Evolutionary conservation across 768 basidiomycete species (phyloP), one percentile per base, ranked within the genome.

Genomic region (Terana coerulea): DNA sequence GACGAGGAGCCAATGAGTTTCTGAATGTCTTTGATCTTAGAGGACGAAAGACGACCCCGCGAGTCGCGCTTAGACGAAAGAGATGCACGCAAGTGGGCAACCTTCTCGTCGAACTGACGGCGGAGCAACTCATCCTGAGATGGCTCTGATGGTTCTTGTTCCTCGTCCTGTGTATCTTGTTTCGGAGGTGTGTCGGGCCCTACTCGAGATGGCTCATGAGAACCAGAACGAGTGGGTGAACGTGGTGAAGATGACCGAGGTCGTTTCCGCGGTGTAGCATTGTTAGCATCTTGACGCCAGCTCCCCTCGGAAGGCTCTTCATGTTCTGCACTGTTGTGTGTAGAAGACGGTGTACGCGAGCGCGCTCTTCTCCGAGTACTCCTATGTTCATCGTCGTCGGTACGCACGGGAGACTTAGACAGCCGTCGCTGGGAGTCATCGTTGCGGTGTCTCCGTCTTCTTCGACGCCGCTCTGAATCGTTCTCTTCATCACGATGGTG

Each of bases 1-100:
- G 64, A 60, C 8, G 64, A 60, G 11, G 59, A 54, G 10, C 61
- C 55, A 11, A 51, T 54, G n/a, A 52, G 37, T 43, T 56, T 53
- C 3, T 48, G 30, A 4, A 36, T 22, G 12, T 39, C 43, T 2
- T 47, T 30, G 17, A 24, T 49, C 31, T 29, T 51, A 19, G 53
- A 41, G 44, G 42, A 53, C 19, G 52, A 40, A 12, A 17, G 22
- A n/a, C 31, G 46, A 14, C 46, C 17, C 2, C n/a, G 46, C 1
- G 24, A 36, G 14, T 8, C 22, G 15, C 43, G 43, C 24, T 44
- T 26, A 2, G 25, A 26, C 11, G 42, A 21, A 36, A 22, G 14
- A 49, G 35, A 9, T n/a, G 47, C 37, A 22, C 37, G 47, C 14
- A 49, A 15, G 12, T 36, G 24, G 25, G 47, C 47, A 36, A 37